Base-by-base conservation (phyloP, 192 early-diverging fungal genomes). In the Fimicolochytrium jonesii region DNA sequence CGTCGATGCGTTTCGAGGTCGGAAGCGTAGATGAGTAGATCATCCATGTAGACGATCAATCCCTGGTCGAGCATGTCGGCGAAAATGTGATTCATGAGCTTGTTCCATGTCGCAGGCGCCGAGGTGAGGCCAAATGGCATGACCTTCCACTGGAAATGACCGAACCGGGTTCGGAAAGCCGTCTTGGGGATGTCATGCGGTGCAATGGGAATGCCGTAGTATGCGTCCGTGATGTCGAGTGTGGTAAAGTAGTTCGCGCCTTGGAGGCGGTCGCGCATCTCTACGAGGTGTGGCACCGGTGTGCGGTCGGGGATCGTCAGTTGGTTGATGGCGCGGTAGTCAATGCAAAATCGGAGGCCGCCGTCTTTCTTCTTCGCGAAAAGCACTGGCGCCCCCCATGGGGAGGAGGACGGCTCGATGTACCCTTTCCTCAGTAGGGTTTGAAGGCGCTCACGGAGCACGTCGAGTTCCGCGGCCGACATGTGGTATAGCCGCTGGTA, bases 81-180 rank as follows among this genome's bases (percentile, higher is more conserved):
- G 35, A 87, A 60, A 1, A 72, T 42, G 18, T 77, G 58, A 37
- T 83, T 77, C 17, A 86, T 77, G 4, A 76, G 36, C 0, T 50
- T 42, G 58, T 79, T 71, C 57, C 87, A 88, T 0, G 76, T 69
- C 0, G 75, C 80, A 0, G 85, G 82, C 0, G 75, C 77, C 58
- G 84, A 86, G 13, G 67, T 71, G 2, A 88, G 43, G 0, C 86
- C 85, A 57, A 86, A 84, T 0, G 84, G 84, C 31, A 89, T 46
- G 22, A 86, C 82, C 0, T 59, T 31, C 33, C 59, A 67, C 53
- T 87, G 71, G 56, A 46, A 89, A 7, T 56, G 68, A 18, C 68
- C 68, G 45, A 59, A 69, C 2, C 56, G 36, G 9, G 39, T 43
- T 23, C 49, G 44, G 60, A 61, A 54, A 3, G 60, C 60, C 2